These are phyloP conservation scores for Colletotrichum sidae DNA, from an alignment of 2,329 filamentous ascomycete species.

Conservation along the genomic window DNA sequence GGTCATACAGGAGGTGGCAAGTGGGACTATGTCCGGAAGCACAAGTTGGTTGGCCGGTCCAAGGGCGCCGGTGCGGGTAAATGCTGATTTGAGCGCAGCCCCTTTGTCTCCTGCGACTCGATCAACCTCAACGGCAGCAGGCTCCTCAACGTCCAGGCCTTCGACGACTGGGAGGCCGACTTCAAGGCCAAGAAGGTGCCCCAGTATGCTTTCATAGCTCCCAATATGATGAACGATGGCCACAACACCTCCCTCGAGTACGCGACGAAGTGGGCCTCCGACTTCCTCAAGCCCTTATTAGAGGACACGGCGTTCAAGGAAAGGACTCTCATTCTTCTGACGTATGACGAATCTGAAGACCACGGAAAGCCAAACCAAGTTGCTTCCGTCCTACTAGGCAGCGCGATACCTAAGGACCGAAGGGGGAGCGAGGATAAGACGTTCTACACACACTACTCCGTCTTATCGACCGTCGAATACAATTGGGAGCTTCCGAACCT, in stretches of 20 bases:
- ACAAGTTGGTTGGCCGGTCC: slow-evolving; percentile 35
- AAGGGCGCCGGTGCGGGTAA: background rate
- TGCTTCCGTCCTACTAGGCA: slow-evolving; percentile 65
- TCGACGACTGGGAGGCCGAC: slow-evolving; percentile 70
- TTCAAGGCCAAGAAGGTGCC: slow-evolving; percentile 67
- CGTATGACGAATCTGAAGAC: slow-evolving; percentile 68
- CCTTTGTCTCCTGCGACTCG: slow-evolving; percentile 56
- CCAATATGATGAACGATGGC: slow-evolving; percentile 74
- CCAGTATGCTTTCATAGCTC: slow-evolving; percentile 73
- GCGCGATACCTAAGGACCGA: slow-evolving; percentile 58
- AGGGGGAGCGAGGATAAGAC: slow-evolving; percentile 63
- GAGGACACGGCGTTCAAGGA: slow-evolving; percentile 61
- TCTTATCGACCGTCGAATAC: slow-evolving; percentile 53
- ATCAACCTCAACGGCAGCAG: slow-evolving; percentile 55
- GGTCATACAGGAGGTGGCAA: slow-evolving; percentile 44
- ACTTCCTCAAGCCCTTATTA: slow-evolving; percentile 66
- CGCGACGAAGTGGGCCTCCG: slow-evolving; percentile 62
- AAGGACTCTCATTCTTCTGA: slow-evolving; percentile 66
- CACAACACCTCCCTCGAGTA: slow-evolving; percentile 67
- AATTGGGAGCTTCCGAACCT: slow-evolving; percentile 57
- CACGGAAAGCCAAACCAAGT: slow-evolving; percentile 65
- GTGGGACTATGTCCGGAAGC: slow-evolving; percentile 43
- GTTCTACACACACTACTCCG: slow-evolving; percentile 60
- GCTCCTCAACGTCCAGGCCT: slow-evolving; percentile 70
- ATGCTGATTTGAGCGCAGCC: slow-evolving; percentile 45